Percentiles rank a stretch among this genome's conserved stretches.
Evolutionary conservation across 176 grass and related monocot species (phyloP).

Genomic region (Oryza coarctata): DNA sequence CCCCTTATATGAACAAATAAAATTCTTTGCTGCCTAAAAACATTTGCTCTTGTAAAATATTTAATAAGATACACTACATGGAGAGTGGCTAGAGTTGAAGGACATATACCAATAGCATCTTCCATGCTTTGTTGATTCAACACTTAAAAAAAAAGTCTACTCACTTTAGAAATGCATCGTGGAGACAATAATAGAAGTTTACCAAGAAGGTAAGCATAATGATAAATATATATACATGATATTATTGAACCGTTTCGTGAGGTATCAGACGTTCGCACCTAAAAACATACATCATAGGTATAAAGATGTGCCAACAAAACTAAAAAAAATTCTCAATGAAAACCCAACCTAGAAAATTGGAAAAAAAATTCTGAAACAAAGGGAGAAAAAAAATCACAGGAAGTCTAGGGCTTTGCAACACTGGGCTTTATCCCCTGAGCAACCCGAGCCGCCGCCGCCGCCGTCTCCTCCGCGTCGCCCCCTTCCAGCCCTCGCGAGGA

Average conservation of each 20-base stretch:
- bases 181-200: too few species aligned
- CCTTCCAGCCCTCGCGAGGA: not conserved
- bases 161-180: too few species aligned
- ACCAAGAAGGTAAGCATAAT: too few species aligned
- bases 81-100: not conserved
- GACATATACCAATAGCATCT: too few species aligned
- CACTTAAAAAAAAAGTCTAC: too few species aligned
- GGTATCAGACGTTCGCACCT: too few species aligned
- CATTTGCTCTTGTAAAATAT: too few species aligned
- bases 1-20: not conserved
- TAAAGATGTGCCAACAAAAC: too few species aligned
- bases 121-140: too few species aligned
- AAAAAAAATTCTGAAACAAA: not conserved
- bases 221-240: not conserved
- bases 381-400: not conserved
- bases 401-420: slow-evolving; percentile 23
- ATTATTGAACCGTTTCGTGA: too few species aligned
- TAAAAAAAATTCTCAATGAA: not conserved
- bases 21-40: not conserved
- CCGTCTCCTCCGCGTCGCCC: not conserved
- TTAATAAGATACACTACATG: not conserved
- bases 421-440: slow-evolving; percentile 7
- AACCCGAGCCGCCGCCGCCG: not conserved
- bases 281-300: too few species aligned
- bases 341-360: not conserved